Percentiles rank a stretch among this genome's conserved stretches.
These are phyloP conservation scores for Daucus carota DNA, from an alignment of 129 eudicot genomes.

Conservation along the genomic window DNA sequence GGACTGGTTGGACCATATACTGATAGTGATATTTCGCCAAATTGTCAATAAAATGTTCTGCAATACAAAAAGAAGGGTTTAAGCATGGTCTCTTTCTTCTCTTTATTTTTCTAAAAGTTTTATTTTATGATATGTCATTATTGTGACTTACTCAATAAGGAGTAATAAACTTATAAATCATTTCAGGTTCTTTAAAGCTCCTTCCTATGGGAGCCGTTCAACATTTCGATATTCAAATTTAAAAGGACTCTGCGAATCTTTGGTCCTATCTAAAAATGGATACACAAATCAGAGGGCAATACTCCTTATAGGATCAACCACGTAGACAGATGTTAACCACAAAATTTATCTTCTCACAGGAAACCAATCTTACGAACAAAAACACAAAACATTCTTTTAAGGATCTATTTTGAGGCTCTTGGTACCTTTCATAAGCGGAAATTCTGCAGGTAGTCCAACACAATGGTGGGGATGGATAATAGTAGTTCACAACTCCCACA, in stretches of 20 bases:
- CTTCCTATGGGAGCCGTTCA: conserved; percentile 73
- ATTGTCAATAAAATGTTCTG: not conserved
- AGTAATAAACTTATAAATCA: conserved; percentile 15
- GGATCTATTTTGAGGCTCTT: conserved; percentile 23
- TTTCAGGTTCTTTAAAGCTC: conserved; percentile 78
- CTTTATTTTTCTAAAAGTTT: not conserved
- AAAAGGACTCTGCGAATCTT: conserved; percentile 17
- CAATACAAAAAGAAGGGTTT: not conserved
- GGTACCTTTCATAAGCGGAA: not conserved
- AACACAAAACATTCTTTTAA: conserved; percentile 58
- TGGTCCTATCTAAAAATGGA: conserved; percentile 44
- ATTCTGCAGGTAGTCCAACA: not conserved
- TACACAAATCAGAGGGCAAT: conserved; percentile 44
- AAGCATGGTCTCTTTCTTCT: not conserved
- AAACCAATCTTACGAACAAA: conserved; percentile 60
- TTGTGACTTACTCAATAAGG: not conserved
- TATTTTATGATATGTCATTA: not conserved
- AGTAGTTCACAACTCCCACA: not conserved
- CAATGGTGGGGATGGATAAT: not conserved
- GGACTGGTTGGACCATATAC: not conserved
- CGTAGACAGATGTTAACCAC: conserved; percentile 33
- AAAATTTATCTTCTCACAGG: conserved; percentile 71
- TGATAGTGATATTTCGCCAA: not conserved
- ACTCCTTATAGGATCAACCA: conserved; percentile 28
- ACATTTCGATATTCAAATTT: conserved; percentile 48